Conservation (phyloP, 805 yeast species). For the Wickerhamiella domercqiae region DNA sequence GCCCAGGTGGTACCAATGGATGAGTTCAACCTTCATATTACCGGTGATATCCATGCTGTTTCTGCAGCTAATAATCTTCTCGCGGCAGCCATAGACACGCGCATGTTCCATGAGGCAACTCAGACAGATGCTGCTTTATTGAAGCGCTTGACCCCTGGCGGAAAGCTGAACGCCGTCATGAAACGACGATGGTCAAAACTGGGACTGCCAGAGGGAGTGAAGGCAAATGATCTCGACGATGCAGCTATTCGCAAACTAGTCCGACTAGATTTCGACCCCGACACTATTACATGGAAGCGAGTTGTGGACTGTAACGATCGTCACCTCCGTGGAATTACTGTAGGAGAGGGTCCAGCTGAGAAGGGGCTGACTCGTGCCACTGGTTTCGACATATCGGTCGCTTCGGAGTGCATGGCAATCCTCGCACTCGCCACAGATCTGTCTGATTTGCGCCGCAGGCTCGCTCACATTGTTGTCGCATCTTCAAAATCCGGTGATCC, state of each 20-base stretch:
- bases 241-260: slow-evolving; percentile 66
- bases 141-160: slow-evolving; percentile 59
- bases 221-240: slow-evolving; percentile 51
- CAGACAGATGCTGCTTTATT: slow-evolving; percentile 69
- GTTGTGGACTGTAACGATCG: slow-evolving; percentile 93
- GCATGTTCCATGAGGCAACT: slow-evolving; percentile 87
- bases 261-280: slow-evolving; percentile 76
- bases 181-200: slow-evolving; percentile 57
- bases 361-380: slow-evolving; percentile 73
- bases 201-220: slow-evolving; percentile 54
- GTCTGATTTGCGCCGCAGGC: slow-evolving; percentile 70
- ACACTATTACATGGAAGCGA: slow-evolving; percentile 79
- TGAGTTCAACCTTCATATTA: slow-evolving; percentile 92
- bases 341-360: slow-evolving; percentile 88
- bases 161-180: slow-evolving; percentile 73
- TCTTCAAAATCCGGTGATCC: slow-evolving; percentile 62
- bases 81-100: slow-evolving; percentile 93
- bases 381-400: slow-evolving; percentile 94
- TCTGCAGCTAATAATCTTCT: slow-evolving; percentile 84
- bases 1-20: slow-evolving; percentile 98
- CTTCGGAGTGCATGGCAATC: slow-evolving; percentile 93
- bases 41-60: slow-evolving; percentile 96
- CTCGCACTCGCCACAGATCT: slow-evolving; percentile 68
- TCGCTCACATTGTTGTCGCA: slow-evolving; percentile 82
- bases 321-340: slow-evolving; percentile 71